Evolutionary conservation across 2,329 filamentous ascomycete genomes (phyloP), one percentile per base, ranked within the genome.

Genomic region (Moelleriella libera): DNA sequence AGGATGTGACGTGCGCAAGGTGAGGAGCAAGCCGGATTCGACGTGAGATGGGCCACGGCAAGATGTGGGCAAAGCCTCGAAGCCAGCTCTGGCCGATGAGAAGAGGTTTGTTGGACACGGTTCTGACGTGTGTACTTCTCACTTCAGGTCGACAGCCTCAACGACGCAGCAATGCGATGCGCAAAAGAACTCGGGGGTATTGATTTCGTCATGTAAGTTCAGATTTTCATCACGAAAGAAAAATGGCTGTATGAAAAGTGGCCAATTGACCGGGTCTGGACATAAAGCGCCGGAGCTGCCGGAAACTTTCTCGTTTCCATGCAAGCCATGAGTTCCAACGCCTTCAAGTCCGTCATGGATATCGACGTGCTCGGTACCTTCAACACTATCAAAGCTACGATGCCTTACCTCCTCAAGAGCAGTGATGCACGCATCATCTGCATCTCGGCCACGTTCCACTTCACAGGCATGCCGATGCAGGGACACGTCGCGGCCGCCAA

Each of bases 281-380:
- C n/a, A 11, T 6, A 45, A 57, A 92, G 85, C 61, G 90, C 90
- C 21, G 92, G 92, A 45, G 92, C 92, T 11, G 92, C 92, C 14
- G 92, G 92, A 50, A 98, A 98, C 66, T 98, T 97, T 65, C 74
- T 98, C 28, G 84, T 88, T 0, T 85, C 90, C 5, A 83, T 97
- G 50, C 76, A 83, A 41, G 83, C 83, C 52, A 76, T 97, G 45
- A 88, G 80, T 41, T 68, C 85, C 49, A 97, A 97, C 61, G 92
- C 87, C 4, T 94, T 98, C 79, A 94, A 89, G 65, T 75, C 86
- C 0, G 92, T 98, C 54, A 90, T 97, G 58, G 92, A 97, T 51
- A 98, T 98, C 59, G 92, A 97, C 62, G 83, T 95, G 3, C 66
- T 97, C 37, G 92, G 92, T 32, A 94, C 86, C 12, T 98, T 85